Evolutionary conservation across 768 basidiomycete species (phyloP).

Genomic region (Botryobasidium botryosum): DNA sequence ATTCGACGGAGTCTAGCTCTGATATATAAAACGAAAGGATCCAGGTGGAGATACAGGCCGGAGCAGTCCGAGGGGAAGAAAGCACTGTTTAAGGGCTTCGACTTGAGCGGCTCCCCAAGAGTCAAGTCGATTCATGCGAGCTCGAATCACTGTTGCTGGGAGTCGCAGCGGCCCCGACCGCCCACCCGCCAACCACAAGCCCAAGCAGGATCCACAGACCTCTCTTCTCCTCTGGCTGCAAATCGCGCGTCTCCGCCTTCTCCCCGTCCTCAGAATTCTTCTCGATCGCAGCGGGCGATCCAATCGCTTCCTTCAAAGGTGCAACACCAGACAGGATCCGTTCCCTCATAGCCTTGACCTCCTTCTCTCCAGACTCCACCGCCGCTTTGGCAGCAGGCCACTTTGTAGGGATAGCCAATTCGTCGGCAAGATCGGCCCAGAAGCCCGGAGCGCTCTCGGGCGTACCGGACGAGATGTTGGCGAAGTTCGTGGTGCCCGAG

Average conservation of each 20-base stretch:
- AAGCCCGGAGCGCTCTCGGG: slow-evolving; percentile 14
- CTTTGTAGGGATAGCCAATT: slow-evolving; percentile 6
- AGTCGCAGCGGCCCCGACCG: too few species aligned
- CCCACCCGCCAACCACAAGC: slow-evolving; percentile 33
- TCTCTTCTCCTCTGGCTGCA: slow-evolving; percentile 24
- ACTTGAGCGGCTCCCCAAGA: too few species aligned
- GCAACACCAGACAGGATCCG: slow-evolving; percentile 20
- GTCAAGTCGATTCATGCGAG: too few species aligned
- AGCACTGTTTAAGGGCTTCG: too few species aligned
- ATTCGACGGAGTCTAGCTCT: too few species aligned
- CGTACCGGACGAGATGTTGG: slow-evolving; percentile 7
- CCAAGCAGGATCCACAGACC: slow-evolving; percentile 35
- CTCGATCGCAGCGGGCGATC: slow-evolving; percentile 12
- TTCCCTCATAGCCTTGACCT: slow-evolving; percentile 11
- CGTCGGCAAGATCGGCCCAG: slow-evolving; percentile 21
- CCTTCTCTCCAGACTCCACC: slow-evolving; percentile 10
- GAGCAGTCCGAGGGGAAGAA: too few species aligned
- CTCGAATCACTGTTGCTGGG: too few species aligned
- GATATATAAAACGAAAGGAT: too few species aligned
- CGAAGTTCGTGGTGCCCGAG: neutral
- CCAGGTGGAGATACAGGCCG: too few species aligned
- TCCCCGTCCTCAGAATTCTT: slow-evolving; percentile 10
- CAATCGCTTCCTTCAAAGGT: slow-evolving; percentile 3
- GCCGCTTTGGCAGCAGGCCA: slow-evolving; percentile 14
- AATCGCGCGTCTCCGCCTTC: slow-evolving; percentile 12